Percentiles rank a stretch among this genome's conserved stretches.
Evolutionary conservation across 495 filamentous ascomycete genomes (phyloP).

Genomic region (Penicillium angulare): DNA sequence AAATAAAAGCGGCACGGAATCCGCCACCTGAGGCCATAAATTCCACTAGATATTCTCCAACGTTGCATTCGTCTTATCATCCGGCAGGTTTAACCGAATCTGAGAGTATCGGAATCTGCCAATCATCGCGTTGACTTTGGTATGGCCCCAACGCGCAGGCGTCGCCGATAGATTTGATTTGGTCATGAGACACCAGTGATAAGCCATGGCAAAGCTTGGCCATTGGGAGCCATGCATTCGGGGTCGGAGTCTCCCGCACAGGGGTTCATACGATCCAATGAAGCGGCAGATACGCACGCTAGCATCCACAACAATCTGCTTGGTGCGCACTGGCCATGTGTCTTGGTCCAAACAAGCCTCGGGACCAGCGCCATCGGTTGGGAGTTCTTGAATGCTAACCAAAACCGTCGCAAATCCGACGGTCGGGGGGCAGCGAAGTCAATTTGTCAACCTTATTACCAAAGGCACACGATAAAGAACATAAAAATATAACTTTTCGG

Average conservation of each 20-base stretch:
- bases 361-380: neutral
- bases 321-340: neutral
- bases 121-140: too few relatives aligned
- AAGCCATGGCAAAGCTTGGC: too few relatives aligned
- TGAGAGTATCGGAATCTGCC: neutral
- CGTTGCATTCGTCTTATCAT: neutral
- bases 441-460: neutral
- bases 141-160: too few relatives aligned
- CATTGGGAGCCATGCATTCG: too few relatives aligned
- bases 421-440: neutral
- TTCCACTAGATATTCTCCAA: neutral
- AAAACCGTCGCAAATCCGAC: neutral
- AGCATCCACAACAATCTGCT: neutral
- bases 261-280: too few relatives aligned
- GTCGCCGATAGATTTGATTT: too few relatives aligned
- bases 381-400: neutral
- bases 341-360: neutral
- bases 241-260: too few relatives aligned
- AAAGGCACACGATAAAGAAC: neutral
- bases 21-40: too few relatives aligned
- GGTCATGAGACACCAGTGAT: too few relatives aligned
- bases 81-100: neutral
- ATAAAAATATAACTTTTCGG: too few relatives aligned
- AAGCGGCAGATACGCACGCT: too few relatives aligned
- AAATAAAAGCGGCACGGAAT: neutral